A percentile compares a stretch with the other conserved stretches of the same genome.
Evolutionary conservation across 345 rosid genomes (phyloP).

Genomic region (Populus euphratica): DNA sequence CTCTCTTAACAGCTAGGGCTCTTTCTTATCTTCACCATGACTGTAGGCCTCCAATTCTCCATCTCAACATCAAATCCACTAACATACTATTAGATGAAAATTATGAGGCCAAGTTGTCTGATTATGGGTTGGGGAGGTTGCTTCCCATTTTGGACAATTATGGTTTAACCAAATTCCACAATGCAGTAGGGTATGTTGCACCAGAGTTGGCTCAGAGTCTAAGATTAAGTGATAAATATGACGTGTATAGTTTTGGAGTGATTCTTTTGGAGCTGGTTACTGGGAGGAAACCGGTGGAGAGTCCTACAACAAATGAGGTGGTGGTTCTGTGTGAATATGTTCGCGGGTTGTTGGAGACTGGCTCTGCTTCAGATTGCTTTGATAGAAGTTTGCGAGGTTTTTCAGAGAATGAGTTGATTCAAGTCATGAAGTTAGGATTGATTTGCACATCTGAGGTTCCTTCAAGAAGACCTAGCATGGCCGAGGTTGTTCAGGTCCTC

Average conservation of each 20-base stretch:
- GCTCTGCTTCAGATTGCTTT: conserved; percentile 81
- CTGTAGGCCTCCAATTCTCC: conserved; percentile 81
- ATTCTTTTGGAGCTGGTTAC: conserved; percentile 89
- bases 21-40: conserved; percentile 92
- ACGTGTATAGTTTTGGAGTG: conserved; percentile 87
- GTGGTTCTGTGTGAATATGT: conserved; percentile 80
- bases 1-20: conserved; percentile 80
- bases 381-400: conserved; percentile 69
- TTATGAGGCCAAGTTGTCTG: conserved; percentile 77
- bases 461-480: conserved; percentile 90
- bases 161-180: conserved; percentile 70
- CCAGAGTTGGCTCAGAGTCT: conserved; percentile 88
- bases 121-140: conserved; percentile 74
- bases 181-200: conserved; percentile 95
- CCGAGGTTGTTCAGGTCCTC: conserved; percentile 93
- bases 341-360: conserved; percentile 61
- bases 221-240: conserved; percentile 77
- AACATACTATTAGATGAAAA: conserved; percentile 78
- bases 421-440: conserved; percentile 87
- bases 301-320: conserved; percentile 55
- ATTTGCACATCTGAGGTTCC: conserved; percentile 74
- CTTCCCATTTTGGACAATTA: conserved; percentile 77
- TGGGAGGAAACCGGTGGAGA: conserved; percentile 92
- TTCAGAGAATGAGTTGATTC: conserved; percentile 84
- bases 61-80: conserved; percentile 82